Conservation (phyloP, 495 filamentous ascomycete species). For the Neurospora sp. region DNA sequence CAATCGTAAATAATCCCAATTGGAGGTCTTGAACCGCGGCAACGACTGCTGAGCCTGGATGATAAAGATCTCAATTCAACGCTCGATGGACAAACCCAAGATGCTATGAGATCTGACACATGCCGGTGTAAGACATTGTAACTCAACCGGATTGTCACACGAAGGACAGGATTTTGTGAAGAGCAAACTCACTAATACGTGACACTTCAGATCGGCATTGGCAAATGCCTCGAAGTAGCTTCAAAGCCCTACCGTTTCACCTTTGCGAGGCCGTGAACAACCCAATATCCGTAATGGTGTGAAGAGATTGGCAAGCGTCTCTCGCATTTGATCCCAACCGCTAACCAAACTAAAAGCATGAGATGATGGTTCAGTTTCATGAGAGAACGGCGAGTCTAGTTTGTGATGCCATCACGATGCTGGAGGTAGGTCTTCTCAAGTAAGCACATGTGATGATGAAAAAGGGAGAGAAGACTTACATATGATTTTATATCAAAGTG, state of each 20-base stretch:
- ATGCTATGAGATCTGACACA: background rate
- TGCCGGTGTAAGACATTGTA: background rate
- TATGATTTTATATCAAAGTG: background rate
- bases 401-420: background rate
- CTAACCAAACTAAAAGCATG: background rate
- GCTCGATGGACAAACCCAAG: background rate
- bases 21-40: background rate
- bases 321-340: background rate
- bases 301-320: background rate
- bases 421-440: background rate
- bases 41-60: background rate
- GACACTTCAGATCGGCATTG: background rate
- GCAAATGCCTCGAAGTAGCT: background rate
- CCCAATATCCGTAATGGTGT: background rate
- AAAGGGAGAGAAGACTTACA: background rate
- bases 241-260: background rate
- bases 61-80: background rate
- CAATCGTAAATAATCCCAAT: background rate
- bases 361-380: background rate
- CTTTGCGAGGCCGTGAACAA: background rate
- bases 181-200: background rate
- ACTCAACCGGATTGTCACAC: background rate
- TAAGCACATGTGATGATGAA: background rate
- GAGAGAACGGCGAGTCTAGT: background rate
- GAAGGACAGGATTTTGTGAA: background rate